These are phyloP conservation scores for Hanseniaspora lachancei DNA, from an alignment of 805 yeast genomes.

Conservation along the genomic window DNA sequence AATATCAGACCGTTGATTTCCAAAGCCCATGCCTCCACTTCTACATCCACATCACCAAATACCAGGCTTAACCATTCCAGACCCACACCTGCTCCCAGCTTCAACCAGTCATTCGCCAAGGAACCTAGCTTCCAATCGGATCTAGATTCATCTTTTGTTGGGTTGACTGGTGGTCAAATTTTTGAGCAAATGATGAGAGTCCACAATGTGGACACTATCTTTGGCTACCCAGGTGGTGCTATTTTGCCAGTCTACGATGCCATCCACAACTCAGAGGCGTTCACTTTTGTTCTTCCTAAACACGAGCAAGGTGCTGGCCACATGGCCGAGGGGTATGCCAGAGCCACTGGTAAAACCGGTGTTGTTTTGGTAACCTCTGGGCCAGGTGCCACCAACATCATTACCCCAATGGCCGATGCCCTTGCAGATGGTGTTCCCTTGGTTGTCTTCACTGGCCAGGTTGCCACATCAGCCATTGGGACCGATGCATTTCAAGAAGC, in stretches of 20 bases:
- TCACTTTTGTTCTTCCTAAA: constrained; percentile 82
- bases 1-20: not conserved
- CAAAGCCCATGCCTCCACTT: constrained; percentile 2
- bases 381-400: constrained; percentile 96
- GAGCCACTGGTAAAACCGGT: constrained; percentile 92
- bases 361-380: constrained; percentile 97
- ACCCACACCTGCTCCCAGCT: constrained; percentile 29
- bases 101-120: constrained; percentile 21
- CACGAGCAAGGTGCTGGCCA: constrained; percentile 99
- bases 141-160: constrained; percentile 81
- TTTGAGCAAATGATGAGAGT: constrained; percentile 98
- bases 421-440: constrained; percentile 93
- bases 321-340: constrained; percentile 98
- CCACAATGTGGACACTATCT: constrained; percentile 87
- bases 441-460: constrained; percentile 96
- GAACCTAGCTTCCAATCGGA: constrained; percentile 15
- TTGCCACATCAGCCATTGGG: constrained; percentile 88
- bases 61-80: constrained; percentile 15
- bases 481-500: constrained; percentile 99
- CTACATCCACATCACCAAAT: constrained; percentile 11
- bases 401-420: constrained; percentile 98
- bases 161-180: constrained; percentile 95
- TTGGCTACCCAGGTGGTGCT: constrained; percentile 99
- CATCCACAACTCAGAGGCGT: constrained; percentile 77
- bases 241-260: constrained; percentile 96